A percentile compares a stretch with the other conserved stretches of the same genome.
Evolutionary conservation across 495 filamentous ascomycete genomes (phyloP).

Genomic region (Penicillium paxilli): DNA sequence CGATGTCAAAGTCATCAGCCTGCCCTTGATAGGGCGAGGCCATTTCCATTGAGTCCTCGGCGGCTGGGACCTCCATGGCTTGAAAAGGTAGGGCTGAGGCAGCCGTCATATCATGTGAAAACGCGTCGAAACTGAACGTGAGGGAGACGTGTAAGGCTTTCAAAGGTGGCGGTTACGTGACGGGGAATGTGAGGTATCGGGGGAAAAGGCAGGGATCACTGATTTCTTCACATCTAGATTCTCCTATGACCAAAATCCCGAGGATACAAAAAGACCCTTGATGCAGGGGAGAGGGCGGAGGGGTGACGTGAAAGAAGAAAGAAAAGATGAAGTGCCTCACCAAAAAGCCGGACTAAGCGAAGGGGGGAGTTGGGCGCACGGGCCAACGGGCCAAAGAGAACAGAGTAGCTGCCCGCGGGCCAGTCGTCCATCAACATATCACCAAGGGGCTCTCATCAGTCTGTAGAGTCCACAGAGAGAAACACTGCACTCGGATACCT

Average conservation of each 20-base stretch:
- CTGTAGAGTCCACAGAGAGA: background rate
- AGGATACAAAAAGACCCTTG: background rate
- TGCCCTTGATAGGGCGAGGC: conserved; percentile 47
- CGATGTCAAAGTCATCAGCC: conserved; percentile 73
- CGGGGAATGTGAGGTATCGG: background rate
- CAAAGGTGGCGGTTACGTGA: conserved; percentile 14
- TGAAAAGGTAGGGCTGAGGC: conserved; percentile 32
- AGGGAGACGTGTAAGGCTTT: conserved; percentile 20
- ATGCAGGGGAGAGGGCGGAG: conserved; percentile 12
- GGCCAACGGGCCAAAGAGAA: conserved; percentile 48
- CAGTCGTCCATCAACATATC: conserved; percentile 32
- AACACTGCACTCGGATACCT: background rate
- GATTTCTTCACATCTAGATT: background rate
- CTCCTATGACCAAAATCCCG: background rate
- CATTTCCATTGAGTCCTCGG: conserved; percentile 56
- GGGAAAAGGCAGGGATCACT: background rate
- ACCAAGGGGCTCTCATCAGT: conserved; percentile 13
- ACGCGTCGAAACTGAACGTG: conserved; percentile 13
- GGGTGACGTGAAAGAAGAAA: conserved; percentile 15
- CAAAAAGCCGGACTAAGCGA: conserved; percentile 37
- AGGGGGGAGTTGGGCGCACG: conserved; percentile 38
- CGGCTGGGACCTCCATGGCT: conserved; percentile 41
- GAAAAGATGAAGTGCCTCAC: background rate
- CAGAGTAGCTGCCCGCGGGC: conserved; percentile 42
- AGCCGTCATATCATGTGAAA: conserved; percentile 42